Base-by-base conservation (phyloP, 2,329 filamentous ascomycete species). In the Diaporthe helianthi region DNA sequence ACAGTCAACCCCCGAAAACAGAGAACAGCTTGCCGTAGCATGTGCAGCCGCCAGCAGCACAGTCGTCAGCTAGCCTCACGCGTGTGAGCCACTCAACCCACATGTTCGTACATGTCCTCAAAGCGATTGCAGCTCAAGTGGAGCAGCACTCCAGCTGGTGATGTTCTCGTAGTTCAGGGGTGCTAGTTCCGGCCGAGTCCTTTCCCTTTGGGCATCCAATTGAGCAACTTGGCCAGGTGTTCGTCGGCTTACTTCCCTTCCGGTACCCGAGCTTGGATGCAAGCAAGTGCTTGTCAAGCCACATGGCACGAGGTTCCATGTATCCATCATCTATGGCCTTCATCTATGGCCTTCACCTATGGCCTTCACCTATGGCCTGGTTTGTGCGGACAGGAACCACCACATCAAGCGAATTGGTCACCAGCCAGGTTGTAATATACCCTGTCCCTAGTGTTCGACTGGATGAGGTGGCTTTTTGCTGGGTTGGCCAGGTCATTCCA, bases 231-330 rank as follows among this genome's bases (percentile, higher is more conserved):
- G 44, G 29, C 29, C 26, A 22, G 58, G 29, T 19, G 7, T 49
- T 19, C 19, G 19, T 15, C 31, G 44, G 19, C 6, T 36, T 29
- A 24, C 41, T 26, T 38, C 44, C 46, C 41, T 67, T 52, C 41
- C 38, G 52, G n/a, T 26, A 58, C 29, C 29, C 38, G 51, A 17
- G 26, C 31, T 67, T 58, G 29, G 52, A 67, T 36, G 52, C 44
- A 67, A 67, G 65, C 65, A 67, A 58, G 52, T 67, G 65, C 65
- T 67, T 67, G 52, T 67, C 31, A 38, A 22, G 17, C 65, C 65
- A 67, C 41, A 46, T 67, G 65, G 65, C 41, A 67, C 65, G 10
- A 58, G 52, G 52, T 67, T 38, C 52, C 26, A 10, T 22, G 5
- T 19, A 33, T 36, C n/a, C n/a, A n/a, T n/a, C n/a, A n/a, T n/a